These are phyloP conservation scores for Suillus placidus DNA, from an alignment of 768 basidiomycete genomes.

Conservation along the genomic window DNA sequence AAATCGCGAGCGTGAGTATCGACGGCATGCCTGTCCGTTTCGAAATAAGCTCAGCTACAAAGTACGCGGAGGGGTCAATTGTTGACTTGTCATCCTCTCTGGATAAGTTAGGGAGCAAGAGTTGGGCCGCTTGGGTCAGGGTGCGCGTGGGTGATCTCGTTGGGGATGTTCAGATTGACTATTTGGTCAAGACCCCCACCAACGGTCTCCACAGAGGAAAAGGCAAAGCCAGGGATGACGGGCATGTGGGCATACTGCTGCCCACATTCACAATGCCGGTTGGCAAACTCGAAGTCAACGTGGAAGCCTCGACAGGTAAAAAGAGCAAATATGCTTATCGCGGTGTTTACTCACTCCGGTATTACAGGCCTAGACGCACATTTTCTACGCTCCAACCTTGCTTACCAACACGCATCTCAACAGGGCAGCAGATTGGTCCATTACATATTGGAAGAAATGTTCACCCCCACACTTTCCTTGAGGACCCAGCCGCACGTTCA, in stretches of 20 bases:
- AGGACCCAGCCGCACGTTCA: conserved; percentile 16
- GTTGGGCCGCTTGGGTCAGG: conserved; percentile 69
- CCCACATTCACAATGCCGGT: conserved; percentile 77
- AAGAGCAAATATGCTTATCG: conserved; percentile 3
- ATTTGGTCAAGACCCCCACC: conserved; percentile 50
- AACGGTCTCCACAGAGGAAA: conserved; percentile 36
- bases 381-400: conserved; percentile 57
- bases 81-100: conserved; percentile 45
- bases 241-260: conserved; percentile 51
- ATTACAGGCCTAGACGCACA: conserved; percentile 44
- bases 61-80: conserved; percentile 37
- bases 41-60: conserved; percentile 50
- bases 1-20: conserved; percentile 60
- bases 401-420: conserved; percentile 45
- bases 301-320: conserved; percentile 59
- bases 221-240: conserved; percentile 35
- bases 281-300: conserved; percentile 61
- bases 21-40: conserved; percentile 67
- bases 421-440: conserved; percentile 55
- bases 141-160: conserved; percentile 55
- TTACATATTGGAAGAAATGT: conserved; percentile 58
- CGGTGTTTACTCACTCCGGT: conserved; percentile 12
- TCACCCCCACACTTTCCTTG: conserved; percentile 56
- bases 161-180: conserved; percentile 62
- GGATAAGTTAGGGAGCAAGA: conserved; percentile 55